Evolutionary conservation across 73 alveolate species (phyloP).

Genomic region (Tetrahymena thermophila): DNA sequence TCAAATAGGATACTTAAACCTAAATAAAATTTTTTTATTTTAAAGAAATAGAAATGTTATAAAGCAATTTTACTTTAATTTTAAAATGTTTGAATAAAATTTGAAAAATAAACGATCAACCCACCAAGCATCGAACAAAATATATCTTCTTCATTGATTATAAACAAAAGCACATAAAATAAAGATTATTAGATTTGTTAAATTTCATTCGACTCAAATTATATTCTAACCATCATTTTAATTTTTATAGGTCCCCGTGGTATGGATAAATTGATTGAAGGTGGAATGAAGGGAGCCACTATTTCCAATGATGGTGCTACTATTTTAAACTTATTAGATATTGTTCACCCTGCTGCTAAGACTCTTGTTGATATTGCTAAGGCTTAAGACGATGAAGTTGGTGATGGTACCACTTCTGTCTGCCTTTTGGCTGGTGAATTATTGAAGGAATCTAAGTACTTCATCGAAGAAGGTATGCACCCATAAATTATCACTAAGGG

Average conservation of each 20-base stretch:
- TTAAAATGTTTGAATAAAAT: too few species aligned
- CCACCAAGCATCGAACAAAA: too few species aligned
- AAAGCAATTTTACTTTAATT: too few species aligned
- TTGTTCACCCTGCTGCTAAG: slow-evolving; percentile 98
- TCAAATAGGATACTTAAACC: too few species aligned
- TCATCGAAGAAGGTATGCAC: slow-evolving; percentile 94
- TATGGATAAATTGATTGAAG: slow-evolving; percentile 93
- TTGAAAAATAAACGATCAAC: too few species aligned
- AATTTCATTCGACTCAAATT: too few species aligned
- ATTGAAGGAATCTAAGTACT: slow-evolving; percentile 81
- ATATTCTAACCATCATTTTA: not conserved
- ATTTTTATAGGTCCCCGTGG: slow-evolving; percentile 84
- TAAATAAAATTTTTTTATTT: too few species aligned
- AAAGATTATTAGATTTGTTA: too few species aligned
- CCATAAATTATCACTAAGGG: slow-evolving; percentile 85
- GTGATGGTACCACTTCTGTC: slow-evolving; percentile 97
- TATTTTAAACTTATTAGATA: slow-evolving; percentile 78
- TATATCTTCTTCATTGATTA: too few species aligned
- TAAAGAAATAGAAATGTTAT: too few species aligned
- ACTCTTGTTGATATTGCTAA: slow-evolving; percentile 92
- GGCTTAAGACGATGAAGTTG: slow-evolving; percentile 93
- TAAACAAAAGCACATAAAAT: too few species aligned
- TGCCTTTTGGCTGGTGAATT: slow-evolving; percentile 91
- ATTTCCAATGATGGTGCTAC: slow-evolving; percentile 98
- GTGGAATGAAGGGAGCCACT: slow-evolving; percentile 66